Base-by-base conservation (phyloP, 2,329 filamentous ascomycete genomes). In the Penicillium sp. region DNA sequence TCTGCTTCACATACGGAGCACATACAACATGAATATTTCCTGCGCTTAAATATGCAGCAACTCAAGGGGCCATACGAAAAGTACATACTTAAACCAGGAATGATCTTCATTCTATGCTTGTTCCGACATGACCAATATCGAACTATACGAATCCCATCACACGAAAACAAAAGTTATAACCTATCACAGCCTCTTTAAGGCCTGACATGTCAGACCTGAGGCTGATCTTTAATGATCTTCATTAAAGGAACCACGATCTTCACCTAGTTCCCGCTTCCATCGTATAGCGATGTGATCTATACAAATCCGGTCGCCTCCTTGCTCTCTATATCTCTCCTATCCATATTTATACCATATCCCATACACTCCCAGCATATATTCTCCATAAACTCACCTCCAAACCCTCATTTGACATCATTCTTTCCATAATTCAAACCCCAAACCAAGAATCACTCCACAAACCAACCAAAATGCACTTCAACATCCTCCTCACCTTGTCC, bases 401-500 rank as follows among this genome's bases (percentile, higher is more conserved):
- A 13, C 2, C 31, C 19, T 23, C 23, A 29, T 6, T 33, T 25
- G 9, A 3, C 2, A 19, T 27, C 12, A 40, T 17, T 10, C 6
- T 23, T 38, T 7, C 12, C 17, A 53, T 8, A 25, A 37, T 54
- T 35, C 6, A 27, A n/a, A 13, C 3, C 4, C n/a, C 25, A n/a
- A 23, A 13, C 8, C n/a, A 37, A 37, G 9, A 27, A 31, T 21
- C 25, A 21, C n/a, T 46, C 43, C 25, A 46, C 33, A 35, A 35
- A 13, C 7, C 12, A 31, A 38, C 17, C 21, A 37, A 38, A 21
- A 54, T 54, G 51, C 33, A 48, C 6, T 23, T 47, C 31, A 46
- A 47, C 29, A 19, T 54, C 51, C 42, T 54, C n/a, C 42, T 54
- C 13, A 37, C 29, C 17, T 4, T 50, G 47, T 50, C 47, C 21